These are phyloP conservation scores for Phytophthora idaei DNA, from an alignment of 352 stramenopile species.

Conservation along the genomic window DNA sequence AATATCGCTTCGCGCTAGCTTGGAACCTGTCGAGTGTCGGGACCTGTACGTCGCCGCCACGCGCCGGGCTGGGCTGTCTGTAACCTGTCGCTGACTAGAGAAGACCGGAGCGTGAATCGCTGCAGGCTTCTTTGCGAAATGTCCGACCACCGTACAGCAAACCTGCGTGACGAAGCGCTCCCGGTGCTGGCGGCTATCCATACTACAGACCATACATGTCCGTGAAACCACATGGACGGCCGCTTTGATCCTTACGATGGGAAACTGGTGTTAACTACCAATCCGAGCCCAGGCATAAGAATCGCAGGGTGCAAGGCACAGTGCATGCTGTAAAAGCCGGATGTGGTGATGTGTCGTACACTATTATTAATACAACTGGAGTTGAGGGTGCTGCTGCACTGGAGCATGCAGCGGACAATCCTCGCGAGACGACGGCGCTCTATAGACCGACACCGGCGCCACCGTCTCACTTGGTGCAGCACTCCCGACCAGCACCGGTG, in stretches of 20 bases:
- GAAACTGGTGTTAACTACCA: constrained; percentile 21
- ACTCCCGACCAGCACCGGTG: not conserved
- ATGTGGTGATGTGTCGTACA: constrained; percentile 16
- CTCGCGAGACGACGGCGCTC: too few species aligned
- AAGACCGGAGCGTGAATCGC: constrained; percentile 19
- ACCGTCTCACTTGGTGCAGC: constrained; percentile 16
- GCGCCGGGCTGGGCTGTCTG: constrained; percentile 4
- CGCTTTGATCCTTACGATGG: constrained; percentile 35
- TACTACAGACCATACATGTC: constrained; percentile 28
- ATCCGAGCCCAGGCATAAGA: constrained; percentile 25
- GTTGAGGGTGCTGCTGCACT: too few species aligned
- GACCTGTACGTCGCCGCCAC: constrained; percentile 14
- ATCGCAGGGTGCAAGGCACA: constrained; percentile 17
- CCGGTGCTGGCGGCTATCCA: constrained; percentile 18
- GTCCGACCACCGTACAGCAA: constrained; percentile 19
- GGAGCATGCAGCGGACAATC: too few species aligned
- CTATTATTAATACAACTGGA: too few species aligned
- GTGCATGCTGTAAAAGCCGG: constrained; percentile 33
- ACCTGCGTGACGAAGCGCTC: constrained; percentile 15
- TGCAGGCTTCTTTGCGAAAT: constrained; percentile 31
- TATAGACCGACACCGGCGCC: constrained; percentile 9
- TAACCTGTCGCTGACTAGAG: constrained; percentile 6
- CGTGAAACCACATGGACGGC: constrained; percentile 36
- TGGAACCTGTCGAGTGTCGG: constrained; percentile 8
- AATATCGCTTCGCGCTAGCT: constrained; percentile 19